Conservation (phyloP, 2,329 filamentous ascomycete genomes). For the Coniochaeta pulveracea region DNA sequence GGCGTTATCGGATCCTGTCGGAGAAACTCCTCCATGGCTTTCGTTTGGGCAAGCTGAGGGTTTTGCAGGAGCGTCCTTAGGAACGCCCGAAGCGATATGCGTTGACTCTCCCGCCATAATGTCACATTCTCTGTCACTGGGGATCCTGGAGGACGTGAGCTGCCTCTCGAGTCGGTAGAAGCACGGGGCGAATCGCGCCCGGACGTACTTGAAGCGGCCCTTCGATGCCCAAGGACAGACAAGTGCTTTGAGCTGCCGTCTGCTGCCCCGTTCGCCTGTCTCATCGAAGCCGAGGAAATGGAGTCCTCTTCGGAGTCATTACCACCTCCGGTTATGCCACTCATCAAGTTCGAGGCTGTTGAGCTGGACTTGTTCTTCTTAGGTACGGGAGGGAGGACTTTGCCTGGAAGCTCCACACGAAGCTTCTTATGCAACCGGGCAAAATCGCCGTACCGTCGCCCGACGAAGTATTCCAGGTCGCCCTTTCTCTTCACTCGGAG, state of each 20-base stretch:
- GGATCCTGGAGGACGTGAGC: slow-evolving; percentile 18
- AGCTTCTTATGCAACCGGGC: slow-evolving; percentile 66
- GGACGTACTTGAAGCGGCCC: slow-evolving; percentile 24
- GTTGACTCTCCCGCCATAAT: slow-evolving; percentile 78
- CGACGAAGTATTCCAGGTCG: slow-evolving; percentile 67
- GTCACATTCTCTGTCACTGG: slow-evolving; percentile 26
- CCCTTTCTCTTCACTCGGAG: slow-evolving; percentile 73
- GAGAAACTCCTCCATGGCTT: slow-evolving; percentile 76
- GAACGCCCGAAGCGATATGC: slow-evolving; percentile 84
- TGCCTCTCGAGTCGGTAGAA: slow-evolving; percentile 29
- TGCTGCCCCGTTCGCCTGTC: slow-evolving; percentile 10
- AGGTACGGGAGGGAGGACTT: slow-evolving; percentile 74
- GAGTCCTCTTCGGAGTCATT: slow-evolving; percentile 71
- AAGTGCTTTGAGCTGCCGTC: slow-evolving; percentile 26
- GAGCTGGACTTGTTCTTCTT: slow-evolving; percentile 83
- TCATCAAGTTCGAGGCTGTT: slow-evolving; percentile 46
- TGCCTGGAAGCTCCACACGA: slow-evolving; percentile 78
- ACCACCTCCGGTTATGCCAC: slow-evolving; percentile 39
- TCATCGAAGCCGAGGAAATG: slow-evolving; percentile 63
- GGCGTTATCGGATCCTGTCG: slow-evolving; percentile 59
- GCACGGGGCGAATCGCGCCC: slow-evolving; percentile 27
- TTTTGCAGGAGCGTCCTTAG: slow-evolving; percentile 80
- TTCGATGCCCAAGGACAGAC: slow-evolving; percentile 28
- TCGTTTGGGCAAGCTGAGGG: slow-evolving; percentile 70
- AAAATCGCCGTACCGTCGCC: slow-evolving; percentile 83